Base-by-base conservation (phyloP, 179 eudicot species). In the Sideroxylon spinosum region DNA sequence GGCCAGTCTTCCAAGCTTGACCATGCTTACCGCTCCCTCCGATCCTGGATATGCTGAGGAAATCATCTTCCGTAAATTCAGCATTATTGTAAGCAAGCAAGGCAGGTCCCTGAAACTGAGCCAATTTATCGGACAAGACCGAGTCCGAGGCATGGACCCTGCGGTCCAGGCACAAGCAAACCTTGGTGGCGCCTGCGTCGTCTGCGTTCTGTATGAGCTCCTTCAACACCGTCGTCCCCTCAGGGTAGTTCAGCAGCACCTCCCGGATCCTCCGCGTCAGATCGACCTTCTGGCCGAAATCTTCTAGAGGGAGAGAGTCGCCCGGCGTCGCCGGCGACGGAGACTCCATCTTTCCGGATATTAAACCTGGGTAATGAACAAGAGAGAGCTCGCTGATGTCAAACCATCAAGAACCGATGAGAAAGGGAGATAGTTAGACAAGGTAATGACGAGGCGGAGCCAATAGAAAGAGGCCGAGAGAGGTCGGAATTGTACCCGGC, bases 271-370 rank as follows among this genome's bases (percentile, higher is more conserved):
- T 68, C 17, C 98, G 91, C 1, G 98, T 95, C 12, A 95, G 90
- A 81, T 95, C 98, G 57, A 95, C 98, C 76, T 95, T 95, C 74
- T 95, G 98, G 14, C 98, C 98, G 86, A 95, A 95, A 82, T 95
- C 98, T 78, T 95, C 98, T 0, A 95, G 82, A 26, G 90, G 84
- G 66, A 87, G 82, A 20, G 84, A 32, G 28, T 46, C 72, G 71
- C 23, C 71, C 49, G 46, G 9, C 76, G 65, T 1, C 67, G 52
- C 46, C 62, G 52, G 50, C 46, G 66, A 29, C 26, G 20, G 56
- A 59, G 66, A 32, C 26, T 73, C 76, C 76, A 73, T 73, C 11
- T 37, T 7, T 23, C 65, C 46, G 23, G 37, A 32, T 32, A 32
- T 37, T 3, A 37, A 37, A 37, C 44, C 5, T 37, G 44, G 44